A percentile compares a stretch with the other conserved stretches of the same genome.
Evolutionary conservation across 2,329 filamentous ascomycete species (phyloP).

Genomic region (Claviceps africana): DNA sequence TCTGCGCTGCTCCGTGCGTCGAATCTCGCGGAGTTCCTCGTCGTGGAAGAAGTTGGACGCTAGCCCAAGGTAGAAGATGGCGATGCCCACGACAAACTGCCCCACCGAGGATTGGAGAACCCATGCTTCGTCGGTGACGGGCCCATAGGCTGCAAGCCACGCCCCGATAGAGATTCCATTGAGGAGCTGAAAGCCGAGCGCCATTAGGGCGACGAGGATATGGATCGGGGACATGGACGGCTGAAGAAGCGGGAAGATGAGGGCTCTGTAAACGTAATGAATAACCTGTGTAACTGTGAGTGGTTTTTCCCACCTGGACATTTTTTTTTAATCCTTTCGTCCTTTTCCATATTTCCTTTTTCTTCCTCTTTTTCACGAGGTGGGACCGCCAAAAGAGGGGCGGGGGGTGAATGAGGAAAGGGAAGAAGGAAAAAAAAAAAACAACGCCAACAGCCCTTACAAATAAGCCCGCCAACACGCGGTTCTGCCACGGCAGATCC

Average conservation of each 20-base stretch:
- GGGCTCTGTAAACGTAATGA: slow-evolving; percentile 83
- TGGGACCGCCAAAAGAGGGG: too few species aligned
- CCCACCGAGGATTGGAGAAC: slow-evolving; percentile 20
- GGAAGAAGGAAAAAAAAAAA: slow-evolving; percentile 3
- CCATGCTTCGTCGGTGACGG: slow-evolving; percentile 43
- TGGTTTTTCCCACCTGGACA: too few species aligned
- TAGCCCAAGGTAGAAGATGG: slow-evolving; percentile 64
- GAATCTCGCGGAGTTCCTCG: slow-evolving; percentile 75
- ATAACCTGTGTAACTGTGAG: slow-evolving; percentile 36
- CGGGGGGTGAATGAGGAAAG: neutral
- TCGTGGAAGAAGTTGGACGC: slow-evolving; percentile 78
- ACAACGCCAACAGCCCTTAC: slow-evolving; percentile 27
- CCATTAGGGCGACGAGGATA: slow-evolving; percentile 48
- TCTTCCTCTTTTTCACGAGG: neutral
- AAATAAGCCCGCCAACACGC: slow-evolving; percentile 57
- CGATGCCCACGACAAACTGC: slow-evolving; percentile 49
- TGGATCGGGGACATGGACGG: slow-evolving; percentile 91
- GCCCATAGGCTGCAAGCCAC: slow-evolving; percentile 73
- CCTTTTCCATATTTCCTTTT: neutral
- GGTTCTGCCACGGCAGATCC: slow-evolving; percentile 62
- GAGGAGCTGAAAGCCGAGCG: slow-evolving; percentile 59
- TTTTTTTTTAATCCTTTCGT: neutral
- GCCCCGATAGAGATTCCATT: slow-evolving; percentile 68
- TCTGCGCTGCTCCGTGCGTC: slow-evolving; percentile 50
- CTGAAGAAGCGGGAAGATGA: slow-evolving; percentile 68